Conservation (phyloP, 345 rosid genomes). For the Bretschneidera sinensis region DNA sequence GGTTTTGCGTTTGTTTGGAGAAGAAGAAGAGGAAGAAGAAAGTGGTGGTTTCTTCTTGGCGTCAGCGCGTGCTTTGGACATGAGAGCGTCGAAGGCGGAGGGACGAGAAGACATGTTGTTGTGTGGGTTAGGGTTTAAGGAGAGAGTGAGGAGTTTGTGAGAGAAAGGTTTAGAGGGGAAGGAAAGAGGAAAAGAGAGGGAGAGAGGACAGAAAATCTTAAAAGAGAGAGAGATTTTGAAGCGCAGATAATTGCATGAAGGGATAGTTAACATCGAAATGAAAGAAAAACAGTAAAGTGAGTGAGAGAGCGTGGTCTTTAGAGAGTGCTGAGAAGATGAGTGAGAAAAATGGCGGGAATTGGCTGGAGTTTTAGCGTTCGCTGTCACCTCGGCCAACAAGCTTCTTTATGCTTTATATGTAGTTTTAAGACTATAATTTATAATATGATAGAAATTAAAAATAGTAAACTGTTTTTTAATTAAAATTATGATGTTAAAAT, state of each 20-base stretch:
- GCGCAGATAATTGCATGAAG: conserved; percentile 25
- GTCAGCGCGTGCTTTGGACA: conserved; percentile 75
- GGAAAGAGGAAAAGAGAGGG: conserved; percentile 11
- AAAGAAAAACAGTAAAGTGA: background rate
- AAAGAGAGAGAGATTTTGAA: conserved; percentile 4
- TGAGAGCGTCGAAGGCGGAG: conserved; percentile 81
- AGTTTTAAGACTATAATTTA: no score
- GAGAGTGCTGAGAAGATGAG: background rate
- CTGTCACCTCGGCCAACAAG: no score
- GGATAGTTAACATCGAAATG: conserved; percentile 29
- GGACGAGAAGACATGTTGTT: conserved; percentile 49
- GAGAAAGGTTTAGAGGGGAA: conserved; percentile 14
- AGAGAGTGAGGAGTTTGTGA: conserved; percentile 26
- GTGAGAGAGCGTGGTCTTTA: background rate
- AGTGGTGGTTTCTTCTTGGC: conserved; percentile 43
- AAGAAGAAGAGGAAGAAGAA: conserved; percentile 24
- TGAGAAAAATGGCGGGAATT: background rate
- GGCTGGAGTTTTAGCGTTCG: no score
- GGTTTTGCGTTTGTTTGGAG: conserved; percentile 49
- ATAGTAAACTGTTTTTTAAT: no score
- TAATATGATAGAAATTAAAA: no score
- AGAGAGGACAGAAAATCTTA: conserved; percentile 9
- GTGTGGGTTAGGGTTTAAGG: conserved; percentile 12
- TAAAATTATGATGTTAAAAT: no score
- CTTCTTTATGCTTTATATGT: no score